Base-by-base conservation (phyloP, 257 asterid species). In the Scutellaria barbata region DNA sequence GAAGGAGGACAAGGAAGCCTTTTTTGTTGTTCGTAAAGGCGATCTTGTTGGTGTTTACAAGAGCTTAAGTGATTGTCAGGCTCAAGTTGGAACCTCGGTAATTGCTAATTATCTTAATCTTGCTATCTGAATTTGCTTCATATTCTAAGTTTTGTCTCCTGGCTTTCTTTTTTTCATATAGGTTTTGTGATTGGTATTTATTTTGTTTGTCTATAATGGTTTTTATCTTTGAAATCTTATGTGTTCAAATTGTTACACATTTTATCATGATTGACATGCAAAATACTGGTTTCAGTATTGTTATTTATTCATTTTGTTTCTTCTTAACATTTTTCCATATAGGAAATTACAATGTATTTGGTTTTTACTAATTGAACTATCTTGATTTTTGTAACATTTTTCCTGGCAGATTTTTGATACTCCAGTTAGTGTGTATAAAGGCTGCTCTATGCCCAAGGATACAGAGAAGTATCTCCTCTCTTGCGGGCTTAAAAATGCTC, bases 71-170 rank as follows among this genome's bases (percentile, higher is more conserved):
- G 98, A 95, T 71, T 95, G 97, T 73, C 97, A 92, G 77, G 87
- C 89, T 66, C 99, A 92, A 95, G 98, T 85, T 66, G 99, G 98
- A 81, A 81, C 90, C 60, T 89, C 98, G 87, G 99, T 95, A 89
- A 77, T 79, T 14, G 6, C 71, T 63, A 6, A n/a, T 67, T 47
- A 8, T 75, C 74, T 55, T 30, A 30, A 55, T 61, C 58, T 66
- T 37, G 30, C 20, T 65, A 57, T 79, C 56, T 68, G 74, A 56
- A 61, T 68, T 39, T 68, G 33, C 50, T 65, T 6, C 59, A 25
- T 25, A 53, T 54, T 50, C 14, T 53, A 20, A 54, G 17, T n/a
- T 48, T 22, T 25, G 10, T 54, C 14, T 3, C 25, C 5, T 6
- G 43, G n/a, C 8, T 18, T 52, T 18, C 58, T 52, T 10, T 22